Evolutionary conservation across 352 stramenopile species (phyloP), one percentile per base, ranked within the genome.

Genomic region (Elongisporangium anandrum): DNA sequence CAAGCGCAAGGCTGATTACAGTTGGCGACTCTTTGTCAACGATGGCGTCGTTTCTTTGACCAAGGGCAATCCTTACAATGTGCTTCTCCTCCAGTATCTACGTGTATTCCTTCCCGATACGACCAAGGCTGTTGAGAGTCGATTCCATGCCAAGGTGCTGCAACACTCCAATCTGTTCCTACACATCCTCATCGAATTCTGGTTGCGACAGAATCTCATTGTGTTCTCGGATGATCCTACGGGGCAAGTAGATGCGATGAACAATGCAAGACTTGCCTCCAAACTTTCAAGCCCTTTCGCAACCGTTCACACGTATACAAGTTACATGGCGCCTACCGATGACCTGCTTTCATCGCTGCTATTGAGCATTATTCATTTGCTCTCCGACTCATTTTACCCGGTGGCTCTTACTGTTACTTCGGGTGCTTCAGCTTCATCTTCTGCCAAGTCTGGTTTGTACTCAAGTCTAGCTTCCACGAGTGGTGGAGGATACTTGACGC

Each of bases 121-220:
- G 19, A 76, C 56, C 26, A 71, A 71, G 47, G 70, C 75, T 1
- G 79, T 88, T 24, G 76, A 84, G 56, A 93, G 84, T 60, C 83
- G 84, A 20, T 92, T 92, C 57, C 80, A 89, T 24, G 80, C 72
- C 70, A 92, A 90, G 57, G 63, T 91, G 38, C 60, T 91, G 24
- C 83, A 94, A 63, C 66, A 86, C 59, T 84, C 83, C 29, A 92
- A 86, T 63, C 69, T 94, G 3, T 94, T 95, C 61, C 70, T 95
- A 22, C 83, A 94, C 58, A 84, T 90, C 45, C 57, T 94, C 47
- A 93, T 95, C 20, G 87, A 95, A 59, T 92, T 92, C 53, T 95
- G 87, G 87, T 70, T 95, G 50, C 81, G 80, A n/a, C 87, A 95
- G 60, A 95, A 95, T 61, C 75, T 92, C 54, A 92, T 95, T 54